A percentile compares a stretch with the other conserved stretches of the same genome.
Conservation (phyloP, 768 basidiomycete genomes). For the Dictyophora rubrovolvata region DNA sequence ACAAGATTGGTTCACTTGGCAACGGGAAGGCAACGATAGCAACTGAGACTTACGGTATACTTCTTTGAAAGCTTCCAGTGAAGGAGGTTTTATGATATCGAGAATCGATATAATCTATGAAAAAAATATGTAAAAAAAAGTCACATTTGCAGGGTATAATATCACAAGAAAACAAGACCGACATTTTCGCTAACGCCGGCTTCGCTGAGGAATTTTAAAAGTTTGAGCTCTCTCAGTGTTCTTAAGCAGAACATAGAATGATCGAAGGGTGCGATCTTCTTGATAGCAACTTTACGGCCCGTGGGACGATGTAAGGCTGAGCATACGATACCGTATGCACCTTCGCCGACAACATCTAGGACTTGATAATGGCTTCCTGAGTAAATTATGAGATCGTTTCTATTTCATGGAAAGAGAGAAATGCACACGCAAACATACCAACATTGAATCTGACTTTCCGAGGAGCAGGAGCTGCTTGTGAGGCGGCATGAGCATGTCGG, state of each 20-base stretch:
- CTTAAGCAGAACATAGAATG: conserved; percentile 87
- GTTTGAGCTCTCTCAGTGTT: conserved; percentile 74
- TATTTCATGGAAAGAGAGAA: neutral
- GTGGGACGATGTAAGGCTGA: conserved; percentile 73
- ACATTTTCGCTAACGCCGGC: conserved; percentile 87
- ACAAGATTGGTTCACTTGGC: neutral
- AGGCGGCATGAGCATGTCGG: conserved; percentile 37
- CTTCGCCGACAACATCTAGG: conserved; percentile 84
- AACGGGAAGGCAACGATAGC: neutral
- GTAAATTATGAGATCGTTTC: neutral
- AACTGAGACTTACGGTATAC: conserved; percentile 50
- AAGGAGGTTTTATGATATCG: conserved; percentile 76
- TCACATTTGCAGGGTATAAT: neutral
- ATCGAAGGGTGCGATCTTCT: conserved; percentile 91
- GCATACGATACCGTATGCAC: conserved; percentile 89
- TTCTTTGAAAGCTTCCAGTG: conserved; percentile 77
- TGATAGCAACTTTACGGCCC: conserved; percentile 85
- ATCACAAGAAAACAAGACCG: conserved; percentile 16
- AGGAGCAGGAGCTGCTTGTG: conserved; percentile 45
- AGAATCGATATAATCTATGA: conserved; percentile 78
- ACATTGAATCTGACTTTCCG: conserved; percentile 87
- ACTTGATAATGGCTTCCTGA: conserved; percentile 44
- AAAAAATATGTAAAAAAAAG: conserved; percentile 7
- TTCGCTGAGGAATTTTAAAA: conserved; percentile 79
- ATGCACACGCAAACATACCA: conserved; percentile 30